Conservation (phyloP, 805 yeast genomes). For the Clavispora phyllophila region DNA sequence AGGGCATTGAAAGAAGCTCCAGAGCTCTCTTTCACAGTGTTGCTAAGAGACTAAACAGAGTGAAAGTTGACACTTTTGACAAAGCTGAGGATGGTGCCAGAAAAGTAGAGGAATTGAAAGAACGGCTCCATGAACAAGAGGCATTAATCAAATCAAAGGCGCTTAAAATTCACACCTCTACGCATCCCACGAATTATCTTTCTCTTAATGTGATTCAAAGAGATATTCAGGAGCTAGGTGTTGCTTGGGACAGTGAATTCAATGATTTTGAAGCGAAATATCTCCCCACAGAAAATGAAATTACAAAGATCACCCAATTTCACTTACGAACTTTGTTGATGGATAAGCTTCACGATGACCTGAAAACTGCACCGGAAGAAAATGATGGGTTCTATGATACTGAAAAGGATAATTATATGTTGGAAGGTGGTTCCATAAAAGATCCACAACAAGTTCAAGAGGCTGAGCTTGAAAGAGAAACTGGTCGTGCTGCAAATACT, state of each 20-base stretch:
- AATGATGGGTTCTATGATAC: not conserved
- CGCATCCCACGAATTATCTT: constrained; percentile 61
- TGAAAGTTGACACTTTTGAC: constrained; percentile 71
- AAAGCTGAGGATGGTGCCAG: constrained; percentile 63
- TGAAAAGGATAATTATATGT: not conserved
- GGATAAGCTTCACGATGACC: constrained; percentile 38
- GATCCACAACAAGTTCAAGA: not conserved
- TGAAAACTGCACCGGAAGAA: constrained; percentile 8
- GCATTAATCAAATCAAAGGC: constrained; percentile 40
- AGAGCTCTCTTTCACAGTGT: constrained; percentile 69
- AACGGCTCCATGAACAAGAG: constrained; percentile 48
- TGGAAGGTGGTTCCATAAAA: not conserved
- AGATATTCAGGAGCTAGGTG: constrained; percentile 73
- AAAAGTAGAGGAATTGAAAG: constrained; percentile 54
- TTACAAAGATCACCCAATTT: constrained; percentile 81
- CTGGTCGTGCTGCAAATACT: not conserved
- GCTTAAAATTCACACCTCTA: constrained; percentile 46
- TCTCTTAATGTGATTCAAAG: constrained; percentile 66
- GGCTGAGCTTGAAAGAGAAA: not conserved
- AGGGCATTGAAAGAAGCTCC: constrained; percentile 49
- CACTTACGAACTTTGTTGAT: constrained; percentile 73
- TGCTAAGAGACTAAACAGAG: constrained; percentile 60
- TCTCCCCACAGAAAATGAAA: constrained; percentile 90
- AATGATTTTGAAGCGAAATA: constrained; percentile 70
- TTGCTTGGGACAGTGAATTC: constrained; percentile 83